Percentiles rank a stretch among this genome's conserved stretches.
Conservation (phyloP, 2,329 filamentous ascomycete species). For the Phaeoacremonium minimum region DNA sequence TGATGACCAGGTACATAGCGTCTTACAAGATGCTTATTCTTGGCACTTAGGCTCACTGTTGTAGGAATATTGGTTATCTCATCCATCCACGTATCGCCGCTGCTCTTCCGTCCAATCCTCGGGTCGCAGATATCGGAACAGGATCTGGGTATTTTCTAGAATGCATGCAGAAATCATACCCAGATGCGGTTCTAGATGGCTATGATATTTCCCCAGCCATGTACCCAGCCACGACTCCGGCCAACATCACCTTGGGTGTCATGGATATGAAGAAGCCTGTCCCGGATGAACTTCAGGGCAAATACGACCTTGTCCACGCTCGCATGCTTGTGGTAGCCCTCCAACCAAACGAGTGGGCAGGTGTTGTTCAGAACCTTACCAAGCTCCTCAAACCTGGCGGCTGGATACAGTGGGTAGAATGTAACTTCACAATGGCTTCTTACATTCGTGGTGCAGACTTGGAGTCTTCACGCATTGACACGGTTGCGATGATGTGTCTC, state of each 20-base stretch:
- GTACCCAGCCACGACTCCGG: conserved; percentile 4
- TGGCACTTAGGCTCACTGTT: neutral
- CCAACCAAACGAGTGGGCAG: conserved; percentile 8
- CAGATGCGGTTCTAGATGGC: conserved; percentile 8
- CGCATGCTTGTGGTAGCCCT: conserved; percentile 11
- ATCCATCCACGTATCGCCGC: conserved; percentile 6
- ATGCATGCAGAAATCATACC: conserved; percentile 2
- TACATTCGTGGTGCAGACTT: neutral
- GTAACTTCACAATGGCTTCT: conserved; percentile 5
- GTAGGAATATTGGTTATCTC: conserved; percentile 9
- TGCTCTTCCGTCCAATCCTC: conserved; percentile 4
- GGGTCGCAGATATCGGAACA: conserved; percentile 9
- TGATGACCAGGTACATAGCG: neutral
- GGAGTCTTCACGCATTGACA: conserved; percentile 1
- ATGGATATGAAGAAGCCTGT: conserved; percentile 9
- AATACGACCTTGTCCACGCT: conserved; percentile 10
- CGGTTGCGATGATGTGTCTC: neutral
- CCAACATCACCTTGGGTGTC: conserved; percentile 4
- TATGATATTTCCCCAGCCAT: conserved; percentile 9
- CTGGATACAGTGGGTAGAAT: conserved; percentile 11
- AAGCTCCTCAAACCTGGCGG: conserved; percentile 10
- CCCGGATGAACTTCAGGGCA: conserved; percentile 7
- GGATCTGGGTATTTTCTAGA: conserved; percentile 9
- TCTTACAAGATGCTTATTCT: neutral
- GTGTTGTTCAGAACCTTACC: conserved; percentile 6